Conservation (phyloP, 768 basidiomycete genomes). For the Multifurca ochricompacta region DNA sequence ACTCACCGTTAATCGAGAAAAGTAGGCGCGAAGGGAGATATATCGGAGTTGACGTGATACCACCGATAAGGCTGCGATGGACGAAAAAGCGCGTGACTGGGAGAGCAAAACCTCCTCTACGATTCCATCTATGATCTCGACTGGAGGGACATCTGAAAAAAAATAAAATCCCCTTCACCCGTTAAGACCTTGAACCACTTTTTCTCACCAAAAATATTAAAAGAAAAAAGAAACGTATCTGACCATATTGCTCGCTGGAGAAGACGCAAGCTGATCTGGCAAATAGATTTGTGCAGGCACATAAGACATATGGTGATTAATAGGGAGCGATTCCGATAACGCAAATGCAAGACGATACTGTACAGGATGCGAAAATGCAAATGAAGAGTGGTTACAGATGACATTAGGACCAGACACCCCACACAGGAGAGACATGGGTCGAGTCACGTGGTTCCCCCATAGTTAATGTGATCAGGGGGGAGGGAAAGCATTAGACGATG, state of each 20-base stretch:
- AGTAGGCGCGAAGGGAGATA: slow-evolving; percentile 27
- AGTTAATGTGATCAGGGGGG: no score
- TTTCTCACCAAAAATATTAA: not conserved
- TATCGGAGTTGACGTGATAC: slow-evolving; percentile 26
- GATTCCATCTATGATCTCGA: slow-evolving; percentile 26
- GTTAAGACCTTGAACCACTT: not conserved
- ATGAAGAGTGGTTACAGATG: not conserved
- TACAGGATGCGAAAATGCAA: not conserved
- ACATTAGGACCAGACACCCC: no score
- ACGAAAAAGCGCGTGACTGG: slow-evolving; percentile 20
- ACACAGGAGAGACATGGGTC: no score
- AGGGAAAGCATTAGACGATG: not conserved
- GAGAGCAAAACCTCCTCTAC: slow-evolving; percentile 19
- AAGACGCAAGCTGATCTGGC: not conserved
- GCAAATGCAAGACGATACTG: not conserved
- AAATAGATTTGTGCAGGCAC: not conserved
- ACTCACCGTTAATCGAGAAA: slow-evolving; percentile 20
- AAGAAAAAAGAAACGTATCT: no score
- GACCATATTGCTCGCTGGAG: not conserved
- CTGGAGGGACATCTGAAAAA: slow-evolving; percentile 10
- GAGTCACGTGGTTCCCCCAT: not conserved
- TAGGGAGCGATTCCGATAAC: not conserved
- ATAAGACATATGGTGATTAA: not conserved
- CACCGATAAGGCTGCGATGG: slow-evolving; percentile 25
- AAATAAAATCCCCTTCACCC: no score